These are phyloP conservation scores for Acacia crassicarpa DNA, from an alignment of 306 rosid species.

Conservation along the genomic window DNA sequence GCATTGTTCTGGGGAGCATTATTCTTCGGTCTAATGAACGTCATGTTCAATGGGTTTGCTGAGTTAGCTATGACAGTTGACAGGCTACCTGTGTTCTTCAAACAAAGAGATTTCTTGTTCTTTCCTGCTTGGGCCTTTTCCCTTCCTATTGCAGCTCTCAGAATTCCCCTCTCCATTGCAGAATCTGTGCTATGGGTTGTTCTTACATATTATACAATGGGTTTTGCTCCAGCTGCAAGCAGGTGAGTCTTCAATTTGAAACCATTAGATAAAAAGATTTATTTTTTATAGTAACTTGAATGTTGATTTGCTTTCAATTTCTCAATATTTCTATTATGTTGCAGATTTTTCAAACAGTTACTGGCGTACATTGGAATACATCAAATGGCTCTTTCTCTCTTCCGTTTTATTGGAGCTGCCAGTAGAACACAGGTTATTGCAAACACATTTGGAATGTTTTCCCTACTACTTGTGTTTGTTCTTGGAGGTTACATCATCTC, in stretches of 20 bases:
- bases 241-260: conserved; percentile 38
- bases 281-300: neutral
- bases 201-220: conserved; percentile 68
- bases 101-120: conserved; percentile 67
- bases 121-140: conserved; percentile 70
- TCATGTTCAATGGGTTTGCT: conserved; percentile 74
- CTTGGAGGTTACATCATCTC: conserved; percentile 59
- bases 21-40: conserved; percentile 61
- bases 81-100: conserved; percentile 59
- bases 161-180: conserved; percentile 55
- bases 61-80: conserved; percentile 58
- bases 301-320: neutral
- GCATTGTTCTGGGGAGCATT: conserved; percentile 56
- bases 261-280: neutral
- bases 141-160: conserved; percentile 60
- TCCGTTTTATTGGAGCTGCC: conserved; percentile 51
- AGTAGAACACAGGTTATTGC: conserved; percentile 49
- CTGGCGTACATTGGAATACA: conserved; percentile 46
- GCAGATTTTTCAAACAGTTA: conserved; percentile 49
- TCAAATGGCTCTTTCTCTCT: conserved; percentile 58
- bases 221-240: conserved; percentile 67
- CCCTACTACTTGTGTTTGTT: conserved; percentile 45
- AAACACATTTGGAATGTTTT: conserved; percentile 46
- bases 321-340: neutral
- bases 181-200: conserved; percentile 59